phyloP scores from a whole-genome alignment of 352 stramenopile genomes.

The Elongisporangium anandrum region DNA sequence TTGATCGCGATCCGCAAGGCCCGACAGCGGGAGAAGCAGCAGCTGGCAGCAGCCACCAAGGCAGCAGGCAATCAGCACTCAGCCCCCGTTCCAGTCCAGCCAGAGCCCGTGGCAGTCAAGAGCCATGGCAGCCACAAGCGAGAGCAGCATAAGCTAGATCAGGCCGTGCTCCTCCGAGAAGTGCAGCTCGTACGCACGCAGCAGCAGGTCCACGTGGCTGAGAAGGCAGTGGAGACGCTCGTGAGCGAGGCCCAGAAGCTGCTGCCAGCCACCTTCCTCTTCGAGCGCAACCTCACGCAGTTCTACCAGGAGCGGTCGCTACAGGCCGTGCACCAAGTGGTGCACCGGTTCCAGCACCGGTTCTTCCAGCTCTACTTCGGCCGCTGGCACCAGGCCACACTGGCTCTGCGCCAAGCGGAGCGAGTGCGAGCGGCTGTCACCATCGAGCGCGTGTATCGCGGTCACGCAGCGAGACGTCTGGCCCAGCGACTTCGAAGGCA shows the following conservation, averaged over 20 bases:
- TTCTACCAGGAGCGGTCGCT: slow-evolving; percentile 39
- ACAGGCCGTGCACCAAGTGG: slow-evolving; percentile 30
- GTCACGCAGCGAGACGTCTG: slow-evolving; percentile 23
- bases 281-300: slow-evolving; percentile 43
- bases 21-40: slow-evolving; percentile 36
- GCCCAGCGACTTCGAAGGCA: slow-evolving; percentile 22
- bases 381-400: slow-evolving; percentile 21
- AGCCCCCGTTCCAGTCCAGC: not conserved
- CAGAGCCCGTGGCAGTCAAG: not conserved
- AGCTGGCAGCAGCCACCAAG: slow-evolving; percentile 12
- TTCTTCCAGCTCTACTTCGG: slow-evolving; percentile 46
- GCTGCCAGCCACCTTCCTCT: slow-evolving; percentile 49
- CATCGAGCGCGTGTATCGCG: slow-evolving; percentile 39
- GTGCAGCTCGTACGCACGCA: slow-evolving; percentile 22
- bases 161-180: slow-evolving; percentile 9
- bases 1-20: slow-evolving; percentile 20
- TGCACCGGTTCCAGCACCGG: slow-evolving; percentile 46
- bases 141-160: slow-evolving; percentile 15
- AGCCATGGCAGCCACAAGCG: not conserved
- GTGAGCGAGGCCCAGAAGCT: slow-evolving; percentile 27
- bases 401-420: slow-evolving; percentile 16
- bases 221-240: slow-evolving; percentile 19
- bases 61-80: not conserved
- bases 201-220: slow-evolving; percentile 10
- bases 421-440: slow-evolving; percentile 22